Evolutionary conservation across 2,329 filamentous ascomycete genomes (phyloP).

Genomic region (Cercospora janseana): DNA sequence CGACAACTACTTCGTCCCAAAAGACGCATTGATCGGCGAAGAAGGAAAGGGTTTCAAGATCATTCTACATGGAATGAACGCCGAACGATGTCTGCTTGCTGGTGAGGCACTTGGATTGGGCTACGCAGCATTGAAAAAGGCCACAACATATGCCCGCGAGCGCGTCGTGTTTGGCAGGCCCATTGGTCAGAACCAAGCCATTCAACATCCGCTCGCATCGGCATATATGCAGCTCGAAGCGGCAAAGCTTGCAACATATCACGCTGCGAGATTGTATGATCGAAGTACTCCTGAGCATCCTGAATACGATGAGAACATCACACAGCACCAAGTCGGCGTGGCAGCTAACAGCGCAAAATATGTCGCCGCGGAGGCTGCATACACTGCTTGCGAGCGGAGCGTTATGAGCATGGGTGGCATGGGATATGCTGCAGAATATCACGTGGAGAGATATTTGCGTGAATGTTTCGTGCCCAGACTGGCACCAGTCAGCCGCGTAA

Average conservation of each 20-base stretch:
- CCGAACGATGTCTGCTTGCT: conserved; percentile 54
- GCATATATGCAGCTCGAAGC: conserved; percentile 63
- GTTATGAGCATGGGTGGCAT: conserved; percentile 60
- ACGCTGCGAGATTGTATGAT: conserved; percentile 60
- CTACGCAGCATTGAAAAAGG: conserved; percentile 58
- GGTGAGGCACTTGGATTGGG: conserved; percentile 78
- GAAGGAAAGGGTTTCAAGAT: conserved; percentile 78
- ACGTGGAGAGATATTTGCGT: conserved; percentile 60
- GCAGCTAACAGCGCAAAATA: conserved; percentile 59
- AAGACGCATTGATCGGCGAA: conserved; percentile 63
- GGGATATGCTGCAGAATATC: conserved; percentile 63
- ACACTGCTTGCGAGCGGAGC: conserved; percentile 59
- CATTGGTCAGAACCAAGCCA: conserved; percentile 60
- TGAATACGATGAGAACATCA: conserved; percentile 40
- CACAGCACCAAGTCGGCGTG: conserved; percentile 51
- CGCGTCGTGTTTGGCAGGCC: conserved; percentile 55
- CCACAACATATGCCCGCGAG: conserved; percentile 48
- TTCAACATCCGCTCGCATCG: conserved; percentile 58
- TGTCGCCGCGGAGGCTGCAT: conserved; percentile 60
- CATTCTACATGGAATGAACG: conserved; percentile 51
- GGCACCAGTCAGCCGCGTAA: conserved; percentile 56
- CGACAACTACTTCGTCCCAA: conserved; percentile 69
- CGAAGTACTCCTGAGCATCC: conserved; percentile 38
- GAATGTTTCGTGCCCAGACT: conserved; percentile 60
- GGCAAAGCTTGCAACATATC: conserved; percentile 60